A percentile compares a stretch with the other conserved stretches of the same genome.
These are phyloP conservation scores for Russula griseocarnosa DNA, from an alignment of 768 basidiomycete genomes.

Conservation along the genomic window DNA sequence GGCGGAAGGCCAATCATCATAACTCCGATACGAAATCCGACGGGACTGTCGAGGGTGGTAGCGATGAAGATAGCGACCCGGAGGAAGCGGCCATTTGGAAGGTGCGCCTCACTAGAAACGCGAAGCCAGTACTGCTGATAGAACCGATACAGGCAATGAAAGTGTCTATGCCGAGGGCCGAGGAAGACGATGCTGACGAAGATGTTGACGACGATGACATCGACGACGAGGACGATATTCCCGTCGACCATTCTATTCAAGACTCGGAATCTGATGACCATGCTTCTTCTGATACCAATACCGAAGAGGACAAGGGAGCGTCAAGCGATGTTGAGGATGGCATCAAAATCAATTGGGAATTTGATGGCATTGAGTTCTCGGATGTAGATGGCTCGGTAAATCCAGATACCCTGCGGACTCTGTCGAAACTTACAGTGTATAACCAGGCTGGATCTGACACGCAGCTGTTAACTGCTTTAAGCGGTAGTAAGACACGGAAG, in stretches of 20 bases:
- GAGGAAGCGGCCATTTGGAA: conserved; percentile 85
- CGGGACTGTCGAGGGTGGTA: conserved; percentile 34
- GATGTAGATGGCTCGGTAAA: conserved; percentile 69
- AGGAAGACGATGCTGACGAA: conserved; percentile 32
- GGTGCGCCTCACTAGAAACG: conserved; percentile 43
- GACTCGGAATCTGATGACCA: conserved; percentile 36
- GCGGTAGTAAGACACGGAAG: conserved; percentile 38
- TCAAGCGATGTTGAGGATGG: conserved; percentile 31
- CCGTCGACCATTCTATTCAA: conserved; percentile 28
- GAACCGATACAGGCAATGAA: conserved; percentile 69
- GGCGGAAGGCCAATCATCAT: conserved; percentile 41
- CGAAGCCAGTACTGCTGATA: conserved; percentile 2
- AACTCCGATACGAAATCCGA: conserved; percentile 38
- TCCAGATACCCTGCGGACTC: conserved; percentile 48
- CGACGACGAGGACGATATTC: not conserved
- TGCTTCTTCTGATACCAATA: conserved; percentile 31
- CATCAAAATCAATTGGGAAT: conserved; percentile 23
- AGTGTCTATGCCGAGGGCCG: conserved; percentile 66
- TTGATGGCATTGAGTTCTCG: conserved; percentile 44
- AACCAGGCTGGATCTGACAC: conserved; percentile 49
- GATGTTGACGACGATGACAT: conserved; percentile 33
- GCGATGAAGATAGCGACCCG: conserved; percentile 43
- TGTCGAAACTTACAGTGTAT: conserved; percentile 53
- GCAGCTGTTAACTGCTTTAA: conserved; percentile 57
- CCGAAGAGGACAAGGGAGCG: conserved; percentile 31